Conservation (phyloP, 257 asterid species). For the Solanum arcanum region DNA sequence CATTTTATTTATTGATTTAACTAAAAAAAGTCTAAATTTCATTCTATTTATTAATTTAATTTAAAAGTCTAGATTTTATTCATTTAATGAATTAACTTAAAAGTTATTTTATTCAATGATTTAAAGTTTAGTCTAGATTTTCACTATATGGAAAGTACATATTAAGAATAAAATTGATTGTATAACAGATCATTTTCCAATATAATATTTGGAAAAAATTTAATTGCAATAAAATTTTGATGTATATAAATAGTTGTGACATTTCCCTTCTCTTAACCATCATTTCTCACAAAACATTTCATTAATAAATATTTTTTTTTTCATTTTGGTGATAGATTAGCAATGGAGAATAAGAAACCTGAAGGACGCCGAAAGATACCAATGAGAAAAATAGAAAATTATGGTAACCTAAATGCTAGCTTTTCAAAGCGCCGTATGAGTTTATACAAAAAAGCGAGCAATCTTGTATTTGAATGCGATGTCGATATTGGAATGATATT, state of each 20-base stretch:
- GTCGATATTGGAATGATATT: slow-evolving; percentile 21
- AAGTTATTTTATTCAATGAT: not conserved
- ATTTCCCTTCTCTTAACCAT: not conserved
- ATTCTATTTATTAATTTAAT: not conserved
- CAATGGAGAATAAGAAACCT: slow-evolving; percentile 6
- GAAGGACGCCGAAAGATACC: slow-evolving; percentile 26
- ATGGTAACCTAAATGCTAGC: slow-evolving; percentile 10
- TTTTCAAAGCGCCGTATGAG: slow-evolving; percentile 28
- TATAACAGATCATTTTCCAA: not conserved
- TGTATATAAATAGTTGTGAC: not conserved
- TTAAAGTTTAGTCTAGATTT: not conserved
- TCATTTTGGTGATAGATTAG: not conserved
- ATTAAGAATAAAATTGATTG: not conserved
- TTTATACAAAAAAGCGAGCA: slow-evolving; percentile 22
- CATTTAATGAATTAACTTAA: not conserved
- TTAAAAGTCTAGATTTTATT: no score
- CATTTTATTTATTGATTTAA: not conserved
- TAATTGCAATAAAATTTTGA: not conserved
- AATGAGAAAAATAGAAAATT: slow-evolving; percentile 9
- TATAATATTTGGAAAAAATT: not conserved
- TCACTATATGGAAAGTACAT: not conserved
- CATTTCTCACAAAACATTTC: not conserved
- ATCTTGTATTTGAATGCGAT: slow-evolving; percentile 15
- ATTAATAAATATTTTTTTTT: not conserved
- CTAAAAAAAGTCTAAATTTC: no score